Conservation (phyloP, 2,329 filamentous ascomycete genomes). For the Colletotrichum tabaci region DNA sequence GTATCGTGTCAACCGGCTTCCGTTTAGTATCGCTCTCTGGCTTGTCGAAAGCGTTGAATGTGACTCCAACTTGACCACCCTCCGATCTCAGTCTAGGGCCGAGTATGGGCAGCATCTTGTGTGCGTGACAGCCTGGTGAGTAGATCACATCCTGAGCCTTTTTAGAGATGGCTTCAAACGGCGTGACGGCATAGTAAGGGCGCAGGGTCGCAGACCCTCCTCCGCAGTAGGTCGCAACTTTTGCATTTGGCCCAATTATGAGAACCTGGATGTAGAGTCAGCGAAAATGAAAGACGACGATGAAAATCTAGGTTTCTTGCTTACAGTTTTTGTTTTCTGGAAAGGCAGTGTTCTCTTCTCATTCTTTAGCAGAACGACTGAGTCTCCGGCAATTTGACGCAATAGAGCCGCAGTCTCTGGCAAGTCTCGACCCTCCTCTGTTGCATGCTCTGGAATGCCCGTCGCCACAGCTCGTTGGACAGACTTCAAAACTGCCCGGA, state of each 20-base stretch:
- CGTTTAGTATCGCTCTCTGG: constrained; percentile 22
- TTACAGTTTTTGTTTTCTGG: constrained; percentile 47
- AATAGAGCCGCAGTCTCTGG: constrained; percentile 55
- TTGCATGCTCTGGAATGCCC: constrained; percentile 68
- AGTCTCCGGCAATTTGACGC: constrained; percentile 68
- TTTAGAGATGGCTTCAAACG: constrained; percentile 49
- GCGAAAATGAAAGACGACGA: neutral
- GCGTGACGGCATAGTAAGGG: constrained; percentile 51
- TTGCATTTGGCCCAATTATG: constrained; percentile 69
- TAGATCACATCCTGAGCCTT: constrained; percentile 43
- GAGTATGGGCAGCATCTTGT: constrained; percentile 51
- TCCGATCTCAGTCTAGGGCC: constrained; percentile 41
- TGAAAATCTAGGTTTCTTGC: constrained; percentile 42
- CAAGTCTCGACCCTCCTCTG: constrained; percentile 54
- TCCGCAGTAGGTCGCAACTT: constrained; percentile 50
- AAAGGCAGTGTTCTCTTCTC: constrained; percentile 70
- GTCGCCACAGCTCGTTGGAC: constrained; percentile 69
- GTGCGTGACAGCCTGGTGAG: constrained; percentile 46
- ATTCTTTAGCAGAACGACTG: constrained; percentile 78
- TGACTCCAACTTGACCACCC: constrained; percentile 43
- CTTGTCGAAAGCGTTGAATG: constrained; percentile 46
- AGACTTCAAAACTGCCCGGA: constrained; percentile 69
- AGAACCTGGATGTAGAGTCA: neutral
- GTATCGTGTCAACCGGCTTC: constrained; percentile 39
- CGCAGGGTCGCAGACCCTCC: constrained; percentile 51